Evolutionary conservation across 1,284 basidiomycete genomes (phyloP).

Genomic region (Heliocybe sulcata): DNA sequence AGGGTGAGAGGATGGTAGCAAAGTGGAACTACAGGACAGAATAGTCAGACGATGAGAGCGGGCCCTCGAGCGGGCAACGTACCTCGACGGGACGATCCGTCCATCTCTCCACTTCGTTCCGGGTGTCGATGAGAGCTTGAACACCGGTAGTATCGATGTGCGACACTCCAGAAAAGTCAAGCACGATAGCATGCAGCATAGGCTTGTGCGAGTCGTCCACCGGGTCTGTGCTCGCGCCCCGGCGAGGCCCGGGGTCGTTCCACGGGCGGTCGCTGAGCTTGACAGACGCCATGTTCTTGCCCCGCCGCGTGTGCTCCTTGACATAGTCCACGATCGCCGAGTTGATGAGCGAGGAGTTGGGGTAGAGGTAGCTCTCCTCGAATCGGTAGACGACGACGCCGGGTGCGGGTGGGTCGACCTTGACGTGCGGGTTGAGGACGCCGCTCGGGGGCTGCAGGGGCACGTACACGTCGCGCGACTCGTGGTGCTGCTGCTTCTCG

Average conservation of each 20-base stretch:
- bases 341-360: constrained; percentile 83
- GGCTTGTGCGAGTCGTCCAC: constrained; percentile 50
- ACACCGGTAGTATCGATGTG: constrained; percentile 86
- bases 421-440: constrained; percentile 65
- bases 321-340: constrained; percentile 77
- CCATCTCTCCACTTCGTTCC: constrained; percentile 85
- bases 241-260: constrained; percentile 85
- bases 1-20: constrained; percentile 83
- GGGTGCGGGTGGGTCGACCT: constrained; percentile 74
- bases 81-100: constrained; percentile 76
- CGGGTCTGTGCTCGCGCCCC: constrained; percentile 39
- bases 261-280: constrained; percentile 78
- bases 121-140: constrained; percentile 87
- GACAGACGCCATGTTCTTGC: constrained; percentile 62
- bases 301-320: constrained; percentile 71
- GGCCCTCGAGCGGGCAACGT: constrained; percentile 7
- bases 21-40: constrained; percentile 68
- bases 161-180: constrained; percentile 84
- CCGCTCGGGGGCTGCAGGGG: constrained; percentile 56
- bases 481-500: constrained; percentile 8
- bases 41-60: constrained; percentile 4
- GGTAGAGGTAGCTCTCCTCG: constrained; percentile 92
- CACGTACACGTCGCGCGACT: constrained; percentile 72
- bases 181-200: constrained; percentile 75
- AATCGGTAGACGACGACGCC: constrained; percentile 92